phyloP scores from a whole-genome alignment of 768 basidiomycete genomes.

The Cantharellus anzutake region DNA sequence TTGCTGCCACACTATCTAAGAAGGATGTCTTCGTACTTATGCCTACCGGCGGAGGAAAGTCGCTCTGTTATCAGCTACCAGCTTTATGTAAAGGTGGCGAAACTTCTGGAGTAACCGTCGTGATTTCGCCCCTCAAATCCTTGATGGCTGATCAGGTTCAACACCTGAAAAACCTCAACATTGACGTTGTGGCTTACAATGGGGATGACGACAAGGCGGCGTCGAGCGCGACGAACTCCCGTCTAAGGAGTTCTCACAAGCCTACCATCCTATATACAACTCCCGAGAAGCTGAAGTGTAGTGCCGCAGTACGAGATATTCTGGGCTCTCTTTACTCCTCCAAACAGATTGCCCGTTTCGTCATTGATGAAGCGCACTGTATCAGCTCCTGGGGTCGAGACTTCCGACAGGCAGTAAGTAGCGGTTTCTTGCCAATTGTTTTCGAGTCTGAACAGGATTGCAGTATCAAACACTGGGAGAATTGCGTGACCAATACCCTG shows the following conservation, averaged over 20 bases:
- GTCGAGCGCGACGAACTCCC: conserved; percentile 20
- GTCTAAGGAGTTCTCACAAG: conserved; percentile 26
- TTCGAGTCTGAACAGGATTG: not conserved
- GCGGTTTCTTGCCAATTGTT: not conserved
- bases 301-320: conserved; percentile 31
- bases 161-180: conserved; percentile 37
- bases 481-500: conserved; percentile 55
- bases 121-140: conserved; percentile 74
- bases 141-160: conserved; percentile 82
- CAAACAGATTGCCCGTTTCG: conserved; percentile 62
- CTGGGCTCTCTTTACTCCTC: conserved; percentile 37
- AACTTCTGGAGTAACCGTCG: conserved; percentile 70
- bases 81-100: conserved; percentile 56
- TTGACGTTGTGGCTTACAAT: conserved; percentile 54
- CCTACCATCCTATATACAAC: conserved; percentile 73
- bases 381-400: conserved; percentile 90
- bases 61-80: conserved; percentile 45
- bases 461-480: conserved; percentile 52
- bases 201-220: conserved; percentile 26
- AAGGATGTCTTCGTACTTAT: conserved; percentile 87
- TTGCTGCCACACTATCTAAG: conserved; percentile 58
- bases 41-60: conserved; percentile 67
- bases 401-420: conserved; percentile 62
- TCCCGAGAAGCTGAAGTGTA: conserved; percentile 70
- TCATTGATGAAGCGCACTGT: conserved; percentile 93